Evolutionary conservation across 352 stramenopile species (phyloP).

Genomic region (Pythium insidiosum): DNA sequence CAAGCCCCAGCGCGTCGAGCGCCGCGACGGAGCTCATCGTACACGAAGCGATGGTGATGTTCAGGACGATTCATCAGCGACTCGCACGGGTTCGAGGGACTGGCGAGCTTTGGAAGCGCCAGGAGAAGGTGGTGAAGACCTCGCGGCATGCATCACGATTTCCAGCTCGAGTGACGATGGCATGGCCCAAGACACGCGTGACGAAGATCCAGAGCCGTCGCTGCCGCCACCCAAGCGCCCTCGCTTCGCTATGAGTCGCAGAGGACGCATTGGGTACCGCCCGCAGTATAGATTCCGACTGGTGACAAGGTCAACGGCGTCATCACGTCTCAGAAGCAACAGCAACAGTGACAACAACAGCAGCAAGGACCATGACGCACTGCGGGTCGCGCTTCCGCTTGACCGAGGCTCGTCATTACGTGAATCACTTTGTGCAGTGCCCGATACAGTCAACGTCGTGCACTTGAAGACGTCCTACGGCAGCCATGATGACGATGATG

Average conservation of each 20-base stretch:
- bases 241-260: not conserved
- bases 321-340: not conserved
- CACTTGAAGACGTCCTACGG: not conserved
- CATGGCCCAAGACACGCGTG: conserved; percentile 1
- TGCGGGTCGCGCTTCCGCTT: conserved; percentile 14
- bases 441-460: not conserved
- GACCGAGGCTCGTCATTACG: not conserved
- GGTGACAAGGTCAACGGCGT: not conserved
- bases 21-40: too few relatives aligned
- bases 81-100: conserved; percentile 2
- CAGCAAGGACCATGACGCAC: conserved; percentile 9
- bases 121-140: not conserved
- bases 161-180: conserved; percentile 1
- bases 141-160: not conserved
- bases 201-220: not conserved
- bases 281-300: not conserved
- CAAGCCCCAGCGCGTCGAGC: conserved; percentile 24
- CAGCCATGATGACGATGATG: not conserved
- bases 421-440: conserved; percentile 3
- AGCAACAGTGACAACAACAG: too few relatives aligned
- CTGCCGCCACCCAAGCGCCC: conserved; percentile 1
- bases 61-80: too few relatives aligned
- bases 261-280: not conserved
- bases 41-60: too few relatives aligned
- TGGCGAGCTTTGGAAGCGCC: not conserved